Base-by-base conservation (phyloP, 495 filamentous ascomycete genomes). In the Evansstolkia leycettana region DNA sequence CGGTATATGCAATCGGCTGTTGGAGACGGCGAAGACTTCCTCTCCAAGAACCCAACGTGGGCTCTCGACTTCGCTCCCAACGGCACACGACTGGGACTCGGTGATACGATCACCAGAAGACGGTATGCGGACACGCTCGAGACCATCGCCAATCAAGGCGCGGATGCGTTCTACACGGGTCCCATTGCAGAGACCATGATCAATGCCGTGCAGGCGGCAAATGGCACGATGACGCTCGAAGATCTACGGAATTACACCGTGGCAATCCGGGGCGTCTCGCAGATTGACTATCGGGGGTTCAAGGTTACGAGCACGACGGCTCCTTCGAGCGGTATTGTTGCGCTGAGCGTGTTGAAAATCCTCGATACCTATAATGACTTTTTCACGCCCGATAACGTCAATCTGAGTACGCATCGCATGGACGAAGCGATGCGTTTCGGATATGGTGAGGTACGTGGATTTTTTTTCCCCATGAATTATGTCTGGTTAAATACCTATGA, bases 21-120 rank as follows among this genome's bases (percentile, higher is more conserved):
- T 2, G 49, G 43, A 2, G 40, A 43, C 31, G 49, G 47, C 3
- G 50, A 57, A 20, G 65, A 83, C 36, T 92, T 93, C 42, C 55
- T 94, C 0, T 63, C 72, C 0, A 63, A 76, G 0, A 71, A 93
- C 38, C 81, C 82, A 0, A 67, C 70, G 1, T 94, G 83, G 79
- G 83, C 86, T 3, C 48, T 81, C 14, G 88, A 95, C 42, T 95
- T 94, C 54, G 86, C 87, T 10, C 88, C 88, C 0, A 78, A 88
- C 35, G 80, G 80, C 3, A 79, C 70, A 0, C 60, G 80, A 2
- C 47, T 93, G 0, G 65, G 67, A 8, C 50, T 86, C 7, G 81
- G 80, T 8, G 84, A 93, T 25, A 78, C 55, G 0, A 82, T 95
- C 34, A 87, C 82, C 0, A 64, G 86, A 17, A 78, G 74, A 43